Percentiles rank a stretch among this genome's conserved stretches.
Evolutionary conservation across 2,329 filamentous ascomycete species (phyloP).

Genomic region (Xylariaceae sp.): DNA sequence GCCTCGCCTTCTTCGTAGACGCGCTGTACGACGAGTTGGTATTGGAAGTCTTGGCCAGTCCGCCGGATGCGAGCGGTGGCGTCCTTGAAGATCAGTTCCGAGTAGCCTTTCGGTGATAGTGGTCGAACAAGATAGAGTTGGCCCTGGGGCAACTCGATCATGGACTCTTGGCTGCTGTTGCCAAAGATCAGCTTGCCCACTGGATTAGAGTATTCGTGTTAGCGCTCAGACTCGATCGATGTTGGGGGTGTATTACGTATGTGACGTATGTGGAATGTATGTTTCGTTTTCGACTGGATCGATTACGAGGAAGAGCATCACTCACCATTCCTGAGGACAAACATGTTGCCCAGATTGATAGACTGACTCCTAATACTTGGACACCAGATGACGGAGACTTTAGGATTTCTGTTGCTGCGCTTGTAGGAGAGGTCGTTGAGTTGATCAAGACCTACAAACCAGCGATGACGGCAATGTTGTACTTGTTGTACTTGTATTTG

Average conservation of each 20-base stretch:
- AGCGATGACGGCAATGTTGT: background rate
- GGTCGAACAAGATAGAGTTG: constrained; percentile 97
- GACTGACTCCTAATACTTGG: background rate
- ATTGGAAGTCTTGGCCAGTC: constrained; percentile 94
- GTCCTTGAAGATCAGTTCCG: constrained; percentile 98
- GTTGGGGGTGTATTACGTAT: too few relatives aligned
- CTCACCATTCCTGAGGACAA: constrained; percentile 48
- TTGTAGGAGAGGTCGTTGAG: background rate
- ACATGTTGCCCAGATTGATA: constrained; percentile 39
- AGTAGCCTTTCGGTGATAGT: constrained; percentile 94
- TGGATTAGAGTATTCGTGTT: constrained; percentile 40
- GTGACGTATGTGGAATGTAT: too few relatives aligned
- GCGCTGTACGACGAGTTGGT: constrained; percentile 93
- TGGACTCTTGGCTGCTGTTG: constrained; percentile 80
- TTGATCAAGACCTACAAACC: background rate
- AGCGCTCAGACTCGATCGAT: too few relatives aligned
- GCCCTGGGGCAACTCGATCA: constrained; percentile 93
- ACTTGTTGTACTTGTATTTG: background rate
- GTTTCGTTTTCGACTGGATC: constrained; percentile 3
- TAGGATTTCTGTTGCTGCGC: background rate
- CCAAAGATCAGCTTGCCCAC: constrained; percentile 95
- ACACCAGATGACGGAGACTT: background rate
- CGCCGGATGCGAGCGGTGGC: constrained; percentile 87
- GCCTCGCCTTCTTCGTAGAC: constrained; percentile 98
- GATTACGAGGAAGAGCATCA: constrained; percentile 12